Conservation (phyloP, 768 basidiomycete genomes). For the Galerina sulciceps region DNA sequence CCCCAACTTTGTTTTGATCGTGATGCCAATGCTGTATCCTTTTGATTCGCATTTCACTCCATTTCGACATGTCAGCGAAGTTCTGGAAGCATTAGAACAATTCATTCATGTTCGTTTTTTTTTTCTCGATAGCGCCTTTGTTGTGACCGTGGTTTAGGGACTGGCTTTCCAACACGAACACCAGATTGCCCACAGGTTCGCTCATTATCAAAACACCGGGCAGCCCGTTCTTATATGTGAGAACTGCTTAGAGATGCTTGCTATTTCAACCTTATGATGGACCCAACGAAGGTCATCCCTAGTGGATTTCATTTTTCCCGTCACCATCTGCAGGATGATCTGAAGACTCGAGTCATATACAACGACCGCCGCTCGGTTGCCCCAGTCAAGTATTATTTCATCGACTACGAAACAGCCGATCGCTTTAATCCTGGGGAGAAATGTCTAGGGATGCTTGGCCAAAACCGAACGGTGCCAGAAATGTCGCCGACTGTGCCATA, state of each 20-base stretch:
- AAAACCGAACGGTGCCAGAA: conserved; percentile 30
- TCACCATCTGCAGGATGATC: background rate
- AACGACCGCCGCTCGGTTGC: conserved; percentile 18
- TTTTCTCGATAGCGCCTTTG: background rate
- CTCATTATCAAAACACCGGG: background rate
- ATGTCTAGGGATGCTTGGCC: conserved; percentile 16
- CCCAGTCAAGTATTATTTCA: conserved; percentile 30
- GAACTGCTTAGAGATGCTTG: conserved; percentile 23
- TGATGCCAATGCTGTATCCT: conserved; percentile 23
- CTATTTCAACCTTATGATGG: conserved; percentile 21
- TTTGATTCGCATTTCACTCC: conserved; percentile 14
- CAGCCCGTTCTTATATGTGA: background rate
- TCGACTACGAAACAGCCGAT: conserved; percentile 28
- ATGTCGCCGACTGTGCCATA: conserved; percentile 21
- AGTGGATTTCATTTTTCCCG: conserved; percentile 16
- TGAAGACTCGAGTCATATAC: background rate
- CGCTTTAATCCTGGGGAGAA: background rate
- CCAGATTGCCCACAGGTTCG: conserved; percentile 16
- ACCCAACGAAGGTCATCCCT: conserved; percentile 17
- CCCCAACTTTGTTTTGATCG: conserved; percentile 14
- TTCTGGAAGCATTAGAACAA: conserved; percentile 24
- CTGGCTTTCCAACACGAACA: conserved; percentile 26
- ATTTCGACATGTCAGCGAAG: conserved; percentile 25
- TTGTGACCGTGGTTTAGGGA: conserved; percentile 12
- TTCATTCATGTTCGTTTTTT: conserved; percentile 17